phyloP scores from a whole-genome alignment of 2,329 filamentous ascomycete species.

The Lachnellula hyalina region DNA sequence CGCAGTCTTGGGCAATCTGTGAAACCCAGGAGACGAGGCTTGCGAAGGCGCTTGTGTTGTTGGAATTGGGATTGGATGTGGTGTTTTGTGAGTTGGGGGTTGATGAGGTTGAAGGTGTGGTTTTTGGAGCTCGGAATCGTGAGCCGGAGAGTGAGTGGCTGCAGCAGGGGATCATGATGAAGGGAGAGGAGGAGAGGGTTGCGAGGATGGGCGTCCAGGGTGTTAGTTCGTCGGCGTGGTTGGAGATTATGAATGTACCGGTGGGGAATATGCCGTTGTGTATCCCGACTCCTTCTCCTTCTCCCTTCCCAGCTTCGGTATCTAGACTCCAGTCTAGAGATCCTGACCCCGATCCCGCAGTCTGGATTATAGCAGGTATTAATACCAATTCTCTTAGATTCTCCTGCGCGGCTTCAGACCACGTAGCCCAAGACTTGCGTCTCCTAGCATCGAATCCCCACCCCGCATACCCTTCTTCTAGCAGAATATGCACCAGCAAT shows the following conservation, averaged over 20 bases:
- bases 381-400: slow-evolving; percentile 55
- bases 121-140: slow-evolving; percentile 57
- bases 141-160: slow-evolving; percentile 79
- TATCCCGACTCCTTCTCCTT: slow-evolving; percentile 38
- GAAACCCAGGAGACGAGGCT: slow-evolving; percentile 76
- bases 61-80: no score
- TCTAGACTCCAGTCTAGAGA: neutral
- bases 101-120: slow-evolving; percentile 42
- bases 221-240: slow-evolving; percentile 94
- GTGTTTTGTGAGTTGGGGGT: no score
- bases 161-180: slow-evolving; percentile 93
- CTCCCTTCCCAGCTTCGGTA: slow-evolving; percentile 7
- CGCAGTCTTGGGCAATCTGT: slow-evolving; percentile 63
- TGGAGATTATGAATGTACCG: slow-evolving; percentile 89
- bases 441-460: slow-evolving; percentile 89
- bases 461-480: slow-evolving; percentile 73
- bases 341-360: neutral
- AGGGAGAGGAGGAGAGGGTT: slow-evolving; percentile 67
- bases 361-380: slow-evolving; percentile 42
- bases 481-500: slow-evolving; percentile 76
- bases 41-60: slow-evolving; percentile 55
- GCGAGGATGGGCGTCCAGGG: slow-evolving; percentile 92
- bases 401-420: slow-evolving; percentile 45
- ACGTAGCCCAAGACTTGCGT: slow-evolving; percentile 79
- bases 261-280: slow-evolving; percentile 62